Percentiles rank a stretch among this genome's conserved stretches.
These are phyloP conservation scores for Chaetomium sp. DNA, from an alignment of 2,329 filamentous ascomycete genomes.

Conservation along the genomic window DNA sequence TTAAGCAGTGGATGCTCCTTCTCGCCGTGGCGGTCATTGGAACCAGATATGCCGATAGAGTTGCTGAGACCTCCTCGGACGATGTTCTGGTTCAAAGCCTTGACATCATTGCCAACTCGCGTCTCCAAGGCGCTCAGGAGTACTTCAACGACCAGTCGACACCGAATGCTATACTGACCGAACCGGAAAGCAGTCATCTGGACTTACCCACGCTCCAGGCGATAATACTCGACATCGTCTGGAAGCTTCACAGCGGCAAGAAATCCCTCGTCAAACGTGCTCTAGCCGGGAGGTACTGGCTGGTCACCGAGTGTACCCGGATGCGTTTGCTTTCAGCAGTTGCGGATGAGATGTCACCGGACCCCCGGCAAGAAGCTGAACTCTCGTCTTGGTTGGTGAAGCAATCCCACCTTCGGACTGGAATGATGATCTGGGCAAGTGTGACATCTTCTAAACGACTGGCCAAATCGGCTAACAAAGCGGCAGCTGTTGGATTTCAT, in stretches of 20 bases:
- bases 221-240: not conserved
- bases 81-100: not conserved
- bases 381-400: not conserved
- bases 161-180: not conserved
- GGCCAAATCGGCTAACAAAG: not conserved
- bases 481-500: not conserved
- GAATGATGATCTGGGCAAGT: not conserved
- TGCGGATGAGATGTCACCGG: not conserved
- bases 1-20: not conserved
- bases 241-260: slow-evolving; percentile 1
- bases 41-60: not conserved
- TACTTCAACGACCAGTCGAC: not conserved
- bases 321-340: not conserved
- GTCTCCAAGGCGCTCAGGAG: not conserved
- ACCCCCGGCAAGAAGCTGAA: not conserved
- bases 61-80: not conserved
- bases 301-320: not conserved
- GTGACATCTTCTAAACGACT: not conserved
- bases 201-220: not conserved
- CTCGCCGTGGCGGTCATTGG: not conserved
- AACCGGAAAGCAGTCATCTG: not conserved
- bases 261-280: not conserved
- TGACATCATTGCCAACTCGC: not conserved
- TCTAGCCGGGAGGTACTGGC: not conserved
- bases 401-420: not conserved